Conservation (phyloP, 2,329 filamentous ascomycete species). For the Penicillium sp. region DNA sequence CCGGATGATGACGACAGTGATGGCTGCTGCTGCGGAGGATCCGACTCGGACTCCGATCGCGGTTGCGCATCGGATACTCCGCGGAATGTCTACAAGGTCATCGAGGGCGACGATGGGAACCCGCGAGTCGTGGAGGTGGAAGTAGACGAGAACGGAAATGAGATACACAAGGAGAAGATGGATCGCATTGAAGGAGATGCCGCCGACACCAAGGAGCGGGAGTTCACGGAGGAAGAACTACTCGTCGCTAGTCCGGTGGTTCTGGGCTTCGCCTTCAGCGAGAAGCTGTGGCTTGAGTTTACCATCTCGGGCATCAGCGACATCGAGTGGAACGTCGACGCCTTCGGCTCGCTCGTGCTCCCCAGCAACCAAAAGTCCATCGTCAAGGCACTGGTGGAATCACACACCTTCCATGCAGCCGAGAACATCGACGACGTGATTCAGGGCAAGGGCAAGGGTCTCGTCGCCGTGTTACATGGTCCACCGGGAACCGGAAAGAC, state of each 20-base stretch:
- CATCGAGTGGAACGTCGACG: constrained; percentile 79
- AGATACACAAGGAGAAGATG: constrained; percentile 57
- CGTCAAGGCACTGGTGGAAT: constrained; percentile 78
- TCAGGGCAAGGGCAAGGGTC: constrained; percentile 79
- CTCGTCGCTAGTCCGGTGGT: constrained; percentile 81
- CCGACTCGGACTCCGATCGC: constrained; percentile 41
- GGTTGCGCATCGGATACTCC: constrained; percentile 35
- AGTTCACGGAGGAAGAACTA: constrained; percentile 79
- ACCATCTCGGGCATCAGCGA: constrained; percentile 74
- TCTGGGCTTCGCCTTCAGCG: constrained; percentile 79
- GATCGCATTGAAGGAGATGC: constrained; percentile 50
- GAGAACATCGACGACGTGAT: constrained; percentile 81
- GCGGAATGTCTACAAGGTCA: constrained; percentile 51
- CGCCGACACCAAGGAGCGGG: constrained; percentile 40
- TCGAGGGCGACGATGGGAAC: constrained; percentile 54
- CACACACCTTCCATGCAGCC: constrained; percentile 77
- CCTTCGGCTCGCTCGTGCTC: constrained; percentile 79
- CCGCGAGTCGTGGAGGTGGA: constrained; percentile 55
- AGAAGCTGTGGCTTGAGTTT: constrained; percentile 90
- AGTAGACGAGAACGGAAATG: constrained; percentile 55
- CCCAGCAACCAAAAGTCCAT: constrained; percentile 62
- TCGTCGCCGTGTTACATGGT: constrained; percentile 79
- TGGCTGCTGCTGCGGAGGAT: constrained; percentile 40
- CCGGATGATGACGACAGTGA: constrained; percentile 38
- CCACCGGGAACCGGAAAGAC: constrained; percentile 88